Conservation (phyloP, 345 rosid genomes). For the Gossypium rotundifolium region DNA sequence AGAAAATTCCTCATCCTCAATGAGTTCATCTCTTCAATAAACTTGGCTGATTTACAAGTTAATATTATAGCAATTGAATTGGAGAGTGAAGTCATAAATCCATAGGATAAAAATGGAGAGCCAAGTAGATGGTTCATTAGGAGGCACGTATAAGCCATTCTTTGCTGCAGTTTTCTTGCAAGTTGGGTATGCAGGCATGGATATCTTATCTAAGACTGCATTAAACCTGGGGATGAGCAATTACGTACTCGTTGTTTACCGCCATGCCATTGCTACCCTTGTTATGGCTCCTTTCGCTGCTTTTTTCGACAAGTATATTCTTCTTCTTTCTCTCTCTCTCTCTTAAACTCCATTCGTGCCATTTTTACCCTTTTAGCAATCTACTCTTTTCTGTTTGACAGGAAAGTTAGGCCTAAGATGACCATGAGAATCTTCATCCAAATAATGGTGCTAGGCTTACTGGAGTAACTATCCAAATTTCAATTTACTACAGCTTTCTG, state of each 20-base stretch:
- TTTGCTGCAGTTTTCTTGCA: conserved; percentile 60
- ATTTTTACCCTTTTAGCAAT: neutral
- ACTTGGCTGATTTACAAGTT: neutral
- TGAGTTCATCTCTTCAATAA: neutral
- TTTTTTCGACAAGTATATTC: conserved; percentile 49
- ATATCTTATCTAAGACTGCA: conserved; percentile 68
- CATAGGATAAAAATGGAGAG: conserved; percentile 9
- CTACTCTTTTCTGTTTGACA: conserved; percentile 16
- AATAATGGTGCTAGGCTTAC: conserved; percentile 52
- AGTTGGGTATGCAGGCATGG: conserved; percentile 85
- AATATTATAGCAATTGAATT: neutral
- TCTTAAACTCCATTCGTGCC: neutral
- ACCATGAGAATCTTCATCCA: conserved; percentile 55
- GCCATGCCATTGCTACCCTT: conserved; percentile 70
- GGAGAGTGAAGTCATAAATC: neutral
- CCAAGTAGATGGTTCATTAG: conserved; percentile 18
- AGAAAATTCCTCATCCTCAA: neutral
- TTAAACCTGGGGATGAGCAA: conserved; percentile 81
- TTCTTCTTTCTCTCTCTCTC: neutral
- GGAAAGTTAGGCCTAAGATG: conserved; percentile 79
- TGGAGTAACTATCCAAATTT: conserved; percentile 48
- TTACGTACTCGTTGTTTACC: conserved; percentile 74
- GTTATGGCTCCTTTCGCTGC: conserved; percentile 73
- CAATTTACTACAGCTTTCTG: neutral
- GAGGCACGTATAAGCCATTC: conserved; percentile 49